Conservation (phyloP, 163 green algal species). For the Scenedesmus sp. region DNA sequence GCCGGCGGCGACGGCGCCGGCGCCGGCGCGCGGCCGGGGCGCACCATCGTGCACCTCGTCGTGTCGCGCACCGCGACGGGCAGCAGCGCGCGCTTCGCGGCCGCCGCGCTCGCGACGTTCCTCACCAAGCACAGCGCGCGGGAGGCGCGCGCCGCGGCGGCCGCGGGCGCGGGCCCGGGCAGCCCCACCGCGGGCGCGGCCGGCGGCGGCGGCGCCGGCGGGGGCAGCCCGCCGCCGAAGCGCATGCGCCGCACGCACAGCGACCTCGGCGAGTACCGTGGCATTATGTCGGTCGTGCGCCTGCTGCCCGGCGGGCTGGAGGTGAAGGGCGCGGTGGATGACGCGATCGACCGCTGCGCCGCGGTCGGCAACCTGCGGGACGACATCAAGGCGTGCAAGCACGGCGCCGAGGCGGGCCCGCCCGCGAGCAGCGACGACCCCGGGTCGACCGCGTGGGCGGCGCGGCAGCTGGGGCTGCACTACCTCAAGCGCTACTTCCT, state of each 20-base stretch:
- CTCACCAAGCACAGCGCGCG: conserved; percentile 19
- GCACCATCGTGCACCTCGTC: conserved; percentile 75
- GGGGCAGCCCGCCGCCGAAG: conserved; percentile 5
- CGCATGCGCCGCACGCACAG: conserved; percentile 25
- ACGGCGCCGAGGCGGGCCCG: conserved; percentile 38
- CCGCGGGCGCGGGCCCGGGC: not conserved
- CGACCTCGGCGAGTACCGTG: conserved; percentile 55
- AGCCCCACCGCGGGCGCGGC: not conserved
- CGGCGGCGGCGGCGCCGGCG: not conserved
- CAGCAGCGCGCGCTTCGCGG: conserved; percentile 57
- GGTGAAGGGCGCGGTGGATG: conserved; percentile 83
- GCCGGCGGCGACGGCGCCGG: not conserved
- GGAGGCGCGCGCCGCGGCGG: conserved; percentile 20
- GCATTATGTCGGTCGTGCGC: conserved; percentile 60
- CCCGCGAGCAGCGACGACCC: conserved; percentile 22
- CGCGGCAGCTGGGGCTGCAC: conserved; percentile 86
- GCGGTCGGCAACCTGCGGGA: conserved; percentile 80
- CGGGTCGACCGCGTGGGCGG: conserved; percentile 57
- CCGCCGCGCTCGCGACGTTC: conserved; percentile 45
- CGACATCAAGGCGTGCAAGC: conserved; percentile 73
- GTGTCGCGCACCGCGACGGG: conserved; percentile 80
- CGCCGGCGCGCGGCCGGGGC: not conserved
- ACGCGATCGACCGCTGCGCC: conserved; percentile 63
- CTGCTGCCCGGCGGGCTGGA: conserved; percentile 81
- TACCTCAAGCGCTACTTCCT: conserved; percentile 92